Evolutionary conservation across 192 early-diverging fungal species (phyloP), one percentile per base, ranked within the genome.

Genomic region (Pilaira anomala): DNA sequence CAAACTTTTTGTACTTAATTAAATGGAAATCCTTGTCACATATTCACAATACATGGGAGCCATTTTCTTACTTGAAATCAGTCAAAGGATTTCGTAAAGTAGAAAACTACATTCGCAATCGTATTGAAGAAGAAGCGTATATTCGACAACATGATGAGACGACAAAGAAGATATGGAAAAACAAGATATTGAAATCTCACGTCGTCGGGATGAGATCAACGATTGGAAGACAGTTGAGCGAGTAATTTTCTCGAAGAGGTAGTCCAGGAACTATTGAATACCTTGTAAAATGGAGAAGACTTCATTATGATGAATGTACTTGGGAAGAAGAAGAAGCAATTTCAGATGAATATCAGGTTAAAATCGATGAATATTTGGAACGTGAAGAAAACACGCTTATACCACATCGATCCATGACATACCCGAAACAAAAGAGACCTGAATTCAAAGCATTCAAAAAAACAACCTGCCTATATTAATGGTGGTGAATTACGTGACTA

Each of bases 21-120:
- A 97, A 99, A 68, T 99, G 96, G 96, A 89, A 89, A 75, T 86
- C 89, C 5, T 87, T 82, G 76, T 91, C 93, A 25, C 92, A 96
- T 76, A 76, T 93, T 48, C 88, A 94, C 62, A 87, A 96, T 44
- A 93, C 95, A 0, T 99, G 96, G 96, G 87, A 94, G 57, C 78
- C 79, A 0, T 81, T 82, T 8, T 80, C 78, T 11, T 73, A 84
- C 28, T 82, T 98, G 28, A 68, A 74, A 14, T 74, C 80, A 3
- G 84, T 84, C 65, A 95, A 93, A 73, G 96, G 96, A 0, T 91
- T 85, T 76, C 87, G 88, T 49, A 96, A 94, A 69, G 77, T 96
- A 0, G 87, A 92, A 62, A 96, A 95, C 75, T 98, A 89, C 71
- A 83, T 88, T 44, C 83, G 85, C 33, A 73, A 82, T 16, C 67